Conservation (phyloP, 768 basidiomycete genomes). For the Hericium coralloides region DNA sequence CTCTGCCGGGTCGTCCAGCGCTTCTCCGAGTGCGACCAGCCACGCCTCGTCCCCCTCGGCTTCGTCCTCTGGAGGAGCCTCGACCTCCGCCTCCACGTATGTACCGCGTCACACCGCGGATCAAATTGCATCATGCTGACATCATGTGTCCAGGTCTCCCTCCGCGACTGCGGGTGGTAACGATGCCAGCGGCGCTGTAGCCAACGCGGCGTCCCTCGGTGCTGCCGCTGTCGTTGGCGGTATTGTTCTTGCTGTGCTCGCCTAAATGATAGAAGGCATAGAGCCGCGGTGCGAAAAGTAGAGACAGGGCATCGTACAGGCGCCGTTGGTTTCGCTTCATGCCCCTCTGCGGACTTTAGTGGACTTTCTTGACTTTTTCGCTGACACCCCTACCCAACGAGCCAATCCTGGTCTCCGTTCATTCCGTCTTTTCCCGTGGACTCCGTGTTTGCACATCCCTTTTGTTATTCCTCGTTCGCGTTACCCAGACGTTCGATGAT, state of each 20-base stretch:
- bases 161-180: constrained; percentile 1
- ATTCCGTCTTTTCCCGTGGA: neutral
- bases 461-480: neutral
- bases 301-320: too few relatives aligned
- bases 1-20: neutral
- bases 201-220: constrained; percentile 26
- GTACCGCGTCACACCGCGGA: neutral
- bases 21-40: neutral
- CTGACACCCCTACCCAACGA: neutral
- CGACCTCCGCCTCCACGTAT: neutral
- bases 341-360: neutral
- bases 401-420: neutral
- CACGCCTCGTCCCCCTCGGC: neutral
- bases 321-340: neutral
- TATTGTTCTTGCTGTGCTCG: constrained; percentile 29
- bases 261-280: constrained; percentile 17
- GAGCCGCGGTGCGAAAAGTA: too few relatives aligned
- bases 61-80: neutral
- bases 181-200: constrained; percentile 29
- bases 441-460: neutral
- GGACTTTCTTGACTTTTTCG: neutral
- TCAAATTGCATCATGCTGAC: neutral
- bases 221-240: constrained; percentile 31
- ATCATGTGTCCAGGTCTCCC: neutral
- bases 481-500: neutral